Evolutionary conservation across 2,329 filamentous ascomycete species (phyloP).

Genomic region (Neonectria punicea): DNA sequence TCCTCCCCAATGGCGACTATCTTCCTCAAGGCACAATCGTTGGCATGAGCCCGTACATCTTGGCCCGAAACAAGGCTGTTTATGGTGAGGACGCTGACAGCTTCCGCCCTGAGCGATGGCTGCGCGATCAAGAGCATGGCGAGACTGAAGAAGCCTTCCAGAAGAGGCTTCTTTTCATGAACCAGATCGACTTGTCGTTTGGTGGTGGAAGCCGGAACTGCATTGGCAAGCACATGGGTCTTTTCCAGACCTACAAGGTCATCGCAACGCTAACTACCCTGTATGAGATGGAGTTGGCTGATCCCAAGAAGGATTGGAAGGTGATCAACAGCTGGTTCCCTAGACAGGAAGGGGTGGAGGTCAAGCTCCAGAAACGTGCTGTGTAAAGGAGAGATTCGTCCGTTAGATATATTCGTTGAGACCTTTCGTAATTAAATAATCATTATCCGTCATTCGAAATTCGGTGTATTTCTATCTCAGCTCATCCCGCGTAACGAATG

Average conservation of each 20-base stretch:
- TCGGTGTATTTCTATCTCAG: background rate
- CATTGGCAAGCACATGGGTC: slow-evolving; percentile 53
- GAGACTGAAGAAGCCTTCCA: slow-evolving; percentile 36
- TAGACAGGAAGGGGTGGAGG: background rate
- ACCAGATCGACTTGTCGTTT: slow-evolving; percentile 52
- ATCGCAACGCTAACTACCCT: slow-evolving; percentile 54
- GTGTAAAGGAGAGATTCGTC: background rate
- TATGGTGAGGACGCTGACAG: slow-evolving; percentile 55
- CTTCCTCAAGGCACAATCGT: slow-evolving; percentile 47
- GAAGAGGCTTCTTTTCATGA: slow-evolving; percentile 47
- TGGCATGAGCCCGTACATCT: slow-evolving; percentile 50
- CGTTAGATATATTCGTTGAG: background rate
- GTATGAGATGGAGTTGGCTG: slow-evolving; percentile 48
- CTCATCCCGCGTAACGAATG: background rate
- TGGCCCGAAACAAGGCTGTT: slow-evolving; percentile 48
- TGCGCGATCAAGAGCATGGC: slow-evolving; percentile 34
- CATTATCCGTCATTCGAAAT: background rate
- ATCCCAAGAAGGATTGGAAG: slow-evolving; percentile 36
- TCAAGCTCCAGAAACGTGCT: background rate
- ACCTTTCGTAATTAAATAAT: background rate
- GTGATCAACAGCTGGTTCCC: slow-evolving; percentile 37
- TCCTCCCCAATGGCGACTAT: slow-evolving; percentile 44
- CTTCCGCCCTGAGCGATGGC: slow-evolving; percentile 56
- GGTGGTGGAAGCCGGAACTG: slow-evolving; percentile 55
- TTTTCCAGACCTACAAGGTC: slow-evolving; percentile 58